Evolutionary conservation across 352 stramenopile genomes (phyloP).

Genomic region (Phytophthora multivora): DNA sequence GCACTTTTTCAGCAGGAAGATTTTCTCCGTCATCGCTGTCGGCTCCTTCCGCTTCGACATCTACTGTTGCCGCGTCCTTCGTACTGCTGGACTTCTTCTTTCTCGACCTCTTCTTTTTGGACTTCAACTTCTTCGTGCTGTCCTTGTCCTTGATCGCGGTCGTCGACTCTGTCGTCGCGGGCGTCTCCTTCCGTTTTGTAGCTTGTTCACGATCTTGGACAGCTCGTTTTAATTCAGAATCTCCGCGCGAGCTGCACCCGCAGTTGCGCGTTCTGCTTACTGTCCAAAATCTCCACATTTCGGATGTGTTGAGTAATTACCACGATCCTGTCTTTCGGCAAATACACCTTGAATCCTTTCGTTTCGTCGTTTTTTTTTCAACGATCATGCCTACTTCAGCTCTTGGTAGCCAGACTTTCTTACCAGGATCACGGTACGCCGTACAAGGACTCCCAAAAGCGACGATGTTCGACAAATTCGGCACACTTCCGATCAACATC

Average conservation of each 20-base stretch:
- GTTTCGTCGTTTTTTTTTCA: constrained; percentile 20
- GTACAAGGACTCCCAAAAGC: constrained; percentile 14
- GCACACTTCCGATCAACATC: constrained; percentile 2
- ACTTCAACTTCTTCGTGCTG: too few relatives aligned
- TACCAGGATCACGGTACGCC: not conserved
- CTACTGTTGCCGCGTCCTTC: too few relatives aligned
- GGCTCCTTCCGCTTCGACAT: not conserved
- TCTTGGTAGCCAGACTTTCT: not conserved
- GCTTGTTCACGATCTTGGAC: not conserved
- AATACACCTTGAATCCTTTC: constrained; percentile 18
- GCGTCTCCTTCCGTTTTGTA: not conserved
- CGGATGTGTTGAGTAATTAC: not conserved
- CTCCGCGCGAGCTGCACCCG: not conserved
- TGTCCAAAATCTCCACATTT: constrained; percentile 1
- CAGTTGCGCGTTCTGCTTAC: not conserved
- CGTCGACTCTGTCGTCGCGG: too few relatives aligned
- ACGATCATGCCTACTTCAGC: constrained; percentile 8
- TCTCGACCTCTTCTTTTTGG: too few relatives aligned
- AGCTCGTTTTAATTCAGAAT: not conserved
- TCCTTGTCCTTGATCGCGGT: too few relatives aligned
- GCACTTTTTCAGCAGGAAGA: too few relatives aligned
- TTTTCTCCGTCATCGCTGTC: too few relatives aligned
- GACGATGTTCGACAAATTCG: constrained; percentile 6
- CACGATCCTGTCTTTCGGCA: not conserved
- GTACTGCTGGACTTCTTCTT: too few relatives aligned